A percentile compares a stretch with the other conserved stretches of the same genome.
Evolutionary conservation across 345 rosid species (phyloP).

Genomic region (Zanthoxylum bungeanum): DNA sequence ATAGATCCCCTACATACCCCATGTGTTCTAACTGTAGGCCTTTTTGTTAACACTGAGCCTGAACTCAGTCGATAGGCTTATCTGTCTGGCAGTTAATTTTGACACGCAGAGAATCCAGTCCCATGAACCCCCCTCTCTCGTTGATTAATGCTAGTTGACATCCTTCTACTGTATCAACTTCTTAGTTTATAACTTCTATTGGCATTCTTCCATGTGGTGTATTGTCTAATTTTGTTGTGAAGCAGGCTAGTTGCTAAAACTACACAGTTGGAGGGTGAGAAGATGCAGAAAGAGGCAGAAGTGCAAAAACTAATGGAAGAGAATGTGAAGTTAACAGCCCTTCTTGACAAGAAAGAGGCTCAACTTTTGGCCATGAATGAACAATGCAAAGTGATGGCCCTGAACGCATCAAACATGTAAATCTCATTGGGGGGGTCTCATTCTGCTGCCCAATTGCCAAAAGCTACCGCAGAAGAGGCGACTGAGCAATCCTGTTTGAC

Average conservation of each 20-base stretch:
- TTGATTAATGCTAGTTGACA: neutral
- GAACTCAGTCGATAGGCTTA: neutral
- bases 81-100: neutral
- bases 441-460: conserved; percentile 6
- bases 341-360: conserved; percentile 94
- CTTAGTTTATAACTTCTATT: too few species aligned
- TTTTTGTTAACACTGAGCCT: neutral
- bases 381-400: conserved; percentile 97
- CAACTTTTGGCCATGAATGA: conserved; percentile 92
- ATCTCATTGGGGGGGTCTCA: neutral
- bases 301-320: conserved; percentile 94
- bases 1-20: neutral
- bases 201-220: too few species aligned
- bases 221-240: too few species aligned
- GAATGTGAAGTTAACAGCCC: conserved; percentile 76
- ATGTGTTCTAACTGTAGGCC: neutral
- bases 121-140: neutral
- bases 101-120: neutral
- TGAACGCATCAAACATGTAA: conserved; percentile 60
- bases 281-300: conserved; percentile 80
- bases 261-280: conserved; percentile 83
- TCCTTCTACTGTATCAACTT: neutral
- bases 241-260: conserved; percentile 80
- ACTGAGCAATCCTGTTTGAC: conserved; percentile 5
- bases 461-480: conserved; percentile 13